A percentile compares a stretch with the other conserved stretches of the same genome.
Conservation (phyloP, 129 eudicot genomes). For the Flaveria trinervia region DNA sequence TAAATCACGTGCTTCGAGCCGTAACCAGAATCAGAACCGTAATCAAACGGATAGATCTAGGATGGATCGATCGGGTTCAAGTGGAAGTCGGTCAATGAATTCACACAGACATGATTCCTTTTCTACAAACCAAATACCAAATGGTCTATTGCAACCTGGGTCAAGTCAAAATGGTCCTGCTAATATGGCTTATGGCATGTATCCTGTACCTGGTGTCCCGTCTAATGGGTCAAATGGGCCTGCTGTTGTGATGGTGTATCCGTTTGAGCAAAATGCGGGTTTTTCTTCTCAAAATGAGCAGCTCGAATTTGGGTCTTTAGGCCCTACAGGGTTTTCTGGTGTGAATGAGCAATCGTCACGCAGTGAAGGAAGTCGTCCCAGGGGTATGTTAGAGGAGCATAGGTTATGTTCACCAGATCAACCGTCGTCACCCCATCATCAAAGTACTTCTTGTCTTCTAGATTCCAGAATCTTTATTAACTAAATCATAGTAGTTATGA, state of each 20-base stretch:
- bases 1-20: conserved; percentile 63
- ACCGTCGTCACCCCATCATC: conserved; percentile 76
- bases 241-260: conserved; percentile 72
- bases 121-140: conserved; percentile 66
- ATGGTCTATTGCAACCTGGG: conserved; percentile 55
- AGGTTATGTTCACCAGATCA: conserved; percentile 73
- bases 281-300: conserved; percentile 63
- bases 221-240: conserved; percentile 61
- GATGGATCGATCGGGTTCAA: conserved; percentile 48
- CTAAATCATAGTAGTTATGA: conserved; percentile 1
- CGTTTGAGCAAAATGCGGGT: conserved; percentile 63
- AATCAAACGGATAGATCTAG: conserved; percentile 68
- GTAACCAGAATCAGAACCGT: conserved; percentile 63
- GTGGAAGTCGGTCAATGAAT: conserved; percentile 61
- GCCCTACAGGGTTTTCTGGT: conserved; percentile 49
- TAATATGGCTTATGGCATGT: conserved; percentile 61
- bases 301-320: conserved; percentile 71
- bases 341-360: conserved; percentile 48
- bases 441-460: conserved; percentile 41
- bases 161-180: conserved; percentile 59
- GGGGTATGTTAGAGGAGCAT: conserved; percentile 61
- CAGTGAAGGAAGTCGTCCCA: conserved; percentile 47
- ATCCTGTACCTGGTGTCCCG: conserved; percentile 57
- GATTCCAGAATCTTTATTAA: background rate
- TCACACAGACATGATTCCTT: conserved; percentile 54